Conservation (phyloP, 768 basidiomycete species). For the Mrakia gelida region DNA sequence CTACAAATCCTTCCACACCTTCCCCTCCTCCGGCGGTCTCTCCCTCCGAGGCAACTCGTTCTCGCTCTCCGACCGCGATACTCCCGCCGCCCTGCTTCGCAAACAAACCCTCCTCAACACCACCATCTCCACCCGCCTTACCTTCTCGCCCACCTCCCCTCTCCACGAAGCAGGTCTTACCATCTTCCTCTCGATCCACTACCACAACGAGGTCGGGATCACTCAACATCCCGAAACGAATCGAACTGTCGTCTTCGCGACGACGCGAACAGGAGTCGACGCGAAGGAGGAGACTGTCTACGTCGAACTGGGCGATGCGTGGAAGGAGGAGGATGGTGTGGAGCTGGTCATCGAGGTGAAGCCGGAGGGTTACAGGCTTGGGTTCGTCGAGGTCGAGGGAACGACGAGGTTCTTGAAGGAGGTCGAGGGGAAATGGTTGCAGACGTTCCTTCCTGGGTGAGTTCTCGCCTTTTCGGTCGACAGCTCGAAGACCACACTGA, state of each 20-base stretch:
- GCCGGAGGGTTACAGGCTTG: too few relatives aligned
- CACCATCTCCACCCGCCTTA: not conserved
- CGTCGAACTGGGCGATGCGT: not conserved
- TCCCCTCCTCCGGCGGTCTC: not conserved
- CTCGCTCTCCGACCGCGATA: not conserved
- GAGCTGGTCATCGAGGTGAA: not conserved
- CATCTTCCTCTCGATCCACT: not conserved
- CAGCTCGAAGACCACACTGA: too few relatives aligned
- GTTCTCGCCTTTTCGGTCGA: too few relatives aligned
- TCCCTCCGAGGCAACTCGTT: not conserved
- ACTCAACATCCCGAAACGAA: too few relatives aligned
- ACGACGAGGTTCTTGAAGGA: too few relatives aligned
- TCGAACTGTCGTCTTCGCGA: too few relatives aligned
- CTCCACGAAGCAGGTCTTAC: not conserved
- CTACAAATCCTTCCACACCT: not conserved
- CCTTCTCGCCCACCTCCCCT: not conserved
- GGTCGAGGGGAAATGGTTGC: too few relatives aligned
- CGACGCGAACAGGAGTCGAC: not conserved
- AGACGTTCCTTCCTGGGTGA: too few relatives aligned
- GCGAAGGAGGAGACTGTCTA: not conserved
- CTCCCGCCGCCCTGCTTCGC: not conserved
- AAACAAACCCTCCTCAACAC: not conserved
- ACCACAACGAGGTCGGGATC: too few relatives aligned
- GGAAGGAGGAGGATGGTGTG: not conserved
- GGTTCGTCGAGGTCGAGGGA: too few relatives aligned